phyloP scores from a whole-genome alignment of 129 eudicot species.

The Apium graveolens region DNA sequence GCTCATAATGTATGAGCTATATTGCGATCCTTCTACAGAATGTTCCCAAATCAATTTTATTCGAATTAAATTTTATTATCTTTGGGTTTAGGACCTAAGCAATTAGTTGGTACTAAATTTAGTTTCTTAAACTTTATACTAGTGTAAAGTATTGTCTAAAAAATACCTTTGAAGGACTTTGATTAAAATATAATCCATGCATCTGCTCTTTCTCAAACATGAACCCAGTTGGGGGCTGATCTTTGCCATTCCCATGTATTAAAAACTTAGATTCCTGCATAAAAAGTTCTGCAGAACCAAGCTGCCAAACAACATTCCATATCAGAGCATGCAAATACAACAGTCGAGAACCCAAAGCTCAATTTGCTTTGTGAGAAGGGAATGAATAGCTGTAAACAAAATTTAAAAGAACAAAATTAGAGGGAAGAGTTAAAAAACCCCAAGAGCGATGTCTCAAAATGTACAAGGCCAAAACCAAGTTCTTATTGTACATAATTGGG shows the following conservation, averaged over 20 bases:
- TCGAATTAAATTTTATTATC: not conserved
- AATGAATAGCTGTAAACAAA: too few species aligned
- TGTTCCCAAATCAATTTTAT: not conserved
- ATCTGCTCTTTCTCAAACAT: constrained; percentile 88
- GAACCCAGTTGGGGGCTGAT: constrained; percentile 87
- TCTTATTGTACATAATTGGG: too few species aligned
- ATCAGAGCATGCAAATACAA: constrained; percentile 5
- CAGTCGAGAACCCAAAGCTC: constrained; percentile 14
- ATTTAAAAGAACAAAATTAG: too few species aligned
- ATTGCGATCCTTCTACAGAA: not conserved
- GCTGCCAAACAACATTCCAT: constrained; percentile 36
- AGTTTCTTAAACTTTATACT: not conserved
- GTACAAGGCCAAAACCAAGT: too few species aligned
- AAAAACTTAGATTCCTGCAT: constrained; percentile 70
- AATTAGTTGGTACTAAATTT: not conserved
- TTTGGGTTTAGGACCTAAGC: not conserved
- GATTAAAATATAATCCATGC: constrained; percentile 87
- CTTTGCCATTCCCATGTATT: constrained; percentile 77
- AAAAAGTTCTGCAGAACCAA: constrained; percentile 82
- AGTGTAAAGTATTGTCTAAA: constrained; percentile 3
- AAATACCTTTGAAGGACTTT: constrained; percentile 80
- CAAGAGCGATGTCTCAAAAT: not conserved
- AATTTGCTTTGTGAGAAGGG: too few species aligned
- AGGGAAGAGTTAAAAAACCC: too few species aligned
- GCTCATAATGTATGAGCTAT: not conserved